Base-by-base conservation (phyloP, 2,329 filamentous ascomycete genomes). In the Tolypocladium nubicola region DNA sequence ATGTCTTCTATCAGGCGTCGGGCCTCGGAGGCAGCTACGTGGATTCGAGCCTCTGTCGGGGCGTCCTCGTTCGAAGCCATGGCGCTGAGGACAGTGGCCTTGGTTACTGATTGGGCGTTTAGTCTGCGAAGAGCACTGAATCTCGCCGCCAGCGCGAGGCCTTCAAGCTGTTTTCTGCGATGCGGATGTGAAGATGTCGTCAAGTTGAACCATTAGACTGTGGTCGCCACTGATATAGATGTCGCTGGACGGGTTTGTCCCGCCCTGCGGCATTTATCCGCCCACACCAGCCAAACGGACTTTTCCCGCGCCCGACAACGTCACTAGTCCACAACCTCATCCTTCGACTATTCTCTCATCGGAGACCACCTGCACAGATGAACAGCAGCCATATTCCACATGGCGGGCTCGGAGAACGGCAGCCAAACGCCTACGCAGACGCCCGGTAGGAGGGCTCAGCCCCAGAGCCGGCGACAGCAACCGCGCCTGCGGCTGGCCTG, bases 1-100 rank as follows among this genome's bases (percentile, higher is more conserved):
- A 89, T 71, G 6, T 72, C 71, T 63, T 79, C 71, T 6, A 82
- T 75, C 56, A 86, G 83, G 1, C 68, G 71, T 8, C 58, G 66
- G 19, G 75, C 76, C 56, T 77, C 74, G 49, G 71, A 56, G 54
- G 74, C 63, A 14, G 72, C 54, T 63, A 79, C 62, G 61, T 74
- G 65, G 55, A 69, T 61, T 8, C 61, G 63, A 19, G 59, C 30
- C 26, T n/a, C 47, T 14, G 33, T 4, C 8, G 5, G 30, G 56
- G 35, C 60, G 33, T 23, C 55, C 41, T 52, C 30, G 19, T 10
- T 37, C n/a, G 47, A 52, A 0, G 47, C 19, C 47, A 52, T 52
- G 4, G 19, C 21, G 16, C 8, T 5, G 38, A 39, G 38, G 26
- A 30, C 38, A 39, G 6, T 14, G 9, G 30, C 30, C 19, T 37